Conservation (phyloP, 192 early-diverging fungal species). For the Linnemannia zychae region DNA sequence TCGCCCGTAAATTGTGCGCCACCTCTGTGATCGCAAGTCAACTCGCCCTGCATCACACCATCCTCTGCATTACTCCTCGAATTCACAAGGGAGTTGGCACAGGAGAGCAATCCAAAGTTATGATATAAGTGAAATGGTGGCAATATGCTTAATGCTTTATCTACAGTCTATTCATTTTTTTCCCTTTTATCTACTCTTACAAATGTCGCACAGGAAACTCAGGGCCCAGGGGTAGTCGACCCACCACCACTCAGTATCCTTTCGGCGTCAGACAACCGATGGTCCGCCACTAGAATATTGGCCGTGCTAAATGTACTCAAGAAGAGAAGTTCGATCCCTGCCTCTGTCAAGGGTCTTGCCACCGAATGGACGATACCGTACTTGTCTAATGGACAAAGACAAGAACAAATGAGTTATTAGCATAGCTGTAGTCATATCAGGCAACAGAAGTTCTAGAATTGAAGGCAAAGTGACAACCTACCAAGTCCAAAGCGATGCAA, state of each 20-base stretch:
- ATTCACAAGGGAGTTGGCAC: too few relatives aligned
- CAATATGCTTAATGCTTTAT: too few relatives aligned
- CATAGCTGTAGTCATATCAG: too few relatives aligned
- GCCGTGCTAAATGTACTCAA: slow-evolving; percentile 76
- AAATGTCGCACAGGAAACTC: background rate
- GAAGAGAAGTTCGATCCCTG: slow-evolving; percentile 74
- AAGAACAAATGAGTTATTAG: background rate
- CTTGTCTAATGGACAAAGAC: slow-evolving; percentile 59
- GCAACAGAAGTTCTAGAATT: too few relatives aligned
- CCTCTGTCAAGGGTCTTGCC: slow-evolving; percentile 68
- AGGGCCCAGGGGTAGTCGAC: slow-evolving; percentile 2
- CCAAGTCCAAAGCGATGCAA: slow-evolving; percentile 66
- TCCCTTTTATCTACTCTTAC: background rate
- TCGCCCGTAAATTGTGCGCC: background rate
- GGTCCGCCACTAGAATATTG: slow-evolving; percentile 71
- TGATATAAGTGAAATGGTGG: too few relatives aligned
- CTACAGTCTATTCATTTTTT: background rate
- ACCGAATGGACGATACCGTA: slow-evolving; percentile 80
- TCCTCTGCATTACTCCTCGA: too few relatives aligned
- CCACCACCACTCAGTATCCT: slow-evolving; percentile 47
- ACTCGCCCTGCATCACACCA: background rate
- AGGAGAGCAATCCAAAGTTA: too few relatives aligned
- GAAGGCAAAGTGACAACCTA: slow-evolving; percentile 14
- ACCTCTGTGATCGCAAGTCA: background rate
- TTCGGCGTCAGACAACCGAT: slow-evolving; percentile 47